Conservation (phyloP, 495 filamentous ascomycete species). For the Geopyxis carbonaria region DNA sequence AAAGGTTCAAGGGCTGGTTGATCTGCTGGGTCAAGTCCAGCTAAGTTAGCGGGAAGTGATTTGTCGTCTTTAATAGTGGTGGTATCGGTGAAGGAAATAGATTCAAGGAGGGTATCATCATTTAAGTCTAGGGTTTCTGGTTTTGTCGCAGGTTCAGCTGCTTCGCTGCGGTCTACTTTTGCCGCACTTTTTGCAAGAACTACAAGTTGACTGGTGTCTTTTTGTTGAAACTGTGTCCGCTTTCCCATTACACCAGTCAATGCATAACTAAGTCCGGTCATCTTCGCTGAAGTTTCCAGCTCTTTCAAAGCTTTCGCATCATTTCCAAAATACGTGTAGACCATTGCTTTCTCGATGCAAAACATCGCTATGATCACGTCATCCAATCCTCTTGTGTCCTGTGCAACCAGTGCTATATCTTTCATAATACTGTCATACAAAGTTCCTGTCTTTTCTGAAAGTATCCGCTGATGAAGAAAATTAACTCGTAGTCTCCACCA, state of each 20-base stretch:
- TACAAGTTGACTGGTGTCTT: conserved; percentile 76
- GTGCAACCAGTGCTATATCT: conserved; percentile 26
- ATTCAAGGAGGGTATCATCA: conserved; percentile 84
- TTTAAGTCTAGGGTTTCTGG: conserved; percentile 61
- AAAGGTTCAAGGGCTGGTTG: conserved; percentile 71
- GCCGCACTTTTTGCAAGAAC: conserved; percentile 64
- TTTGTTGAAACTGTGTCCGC: conserved; percentile 80
- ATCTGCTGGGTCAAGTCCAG: conserved; percentile 49
- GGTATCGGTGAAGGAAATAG: conserved; percentile 50
- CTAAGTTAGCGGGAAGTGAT: conserved; percentile 39
- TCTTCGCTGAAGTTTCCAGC: conserved; percentile 43
- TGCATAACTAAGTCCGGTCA: conserved; percentile 59
- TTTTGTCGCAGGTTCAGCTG: conserved; percentile 12
- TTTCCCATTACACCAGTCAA: conserved; percentile 78
- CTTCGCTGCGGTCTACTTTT: not conserved
- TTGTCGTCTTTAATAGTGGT: conserved; percentile 25
- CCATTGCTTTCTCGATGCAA: conserved; percentile 61
- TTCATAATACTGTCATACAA: conserved; percentile 34
- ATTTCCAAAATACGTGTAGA: conserved; percentile 70
- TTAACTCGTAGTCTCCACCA: conserved; percentile 51
- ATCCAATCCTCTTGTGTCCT: conserved; percentile 23
- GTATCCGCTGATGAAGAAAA: conserved; percentile 74
- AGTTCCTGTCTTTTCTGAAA: conserved; percentile 57
- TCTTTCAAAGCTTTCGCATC: conserved; percentile 59
- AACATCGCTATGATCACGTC: conserved; percentile 41